phyloP scores from a whole-genome alignment of 129 eudicot genomes.

The Pulicaria dysenterica region DNA sequence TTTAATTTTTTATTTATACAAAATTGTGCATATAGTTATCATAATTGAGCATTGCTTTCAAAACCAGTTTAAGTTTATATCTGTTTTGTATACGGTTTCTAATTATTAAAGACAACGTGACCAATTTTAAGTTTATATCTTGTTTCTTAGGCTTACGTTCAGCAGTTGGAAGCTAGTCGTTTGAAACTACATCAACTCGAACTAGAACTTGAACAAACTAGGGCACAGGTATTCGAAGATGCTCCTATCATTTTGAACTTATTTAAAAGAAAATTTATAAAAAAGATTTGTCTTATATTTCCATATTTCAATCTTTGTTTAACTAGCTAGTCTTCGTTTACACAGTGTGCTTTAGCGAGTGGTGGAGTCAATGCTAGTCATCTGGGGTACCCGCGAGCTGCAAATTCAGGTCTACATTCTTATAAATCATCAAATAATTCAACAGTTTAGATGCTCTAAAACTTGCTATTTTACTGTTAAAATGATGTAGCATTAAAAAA shows the following conservation, averaged over 20 bases:
- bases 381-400: slow-evolving; percentile 50
- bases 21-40: slow-evolving; percentile 11
- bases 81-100: background rate
- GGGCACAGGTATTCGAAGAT: slow-evolving; percentile 64
- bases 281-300: background rate
- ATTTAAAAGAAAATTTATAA: no score
- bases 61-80: background rate
- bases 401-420: slow-evolving; percentile 62
- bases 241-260: background rate
- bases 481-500: background rate
- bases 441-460: background rate
- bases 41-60: background rate
- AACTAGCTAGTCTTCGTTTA: slow-evolving; percentile 7
- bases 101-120: slow-evolving; percentile 9
- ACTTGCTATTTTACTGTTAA: background rate
- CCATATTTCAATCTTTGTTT: background rate
- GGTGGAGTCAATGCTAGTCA: slow-evolving; percentile 69
- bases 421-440: slow-evolving; percentile 6
- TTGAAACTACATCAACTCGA: slow-evolving; percentile 72
- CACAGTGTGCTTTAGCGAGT: slow-evolving; percentile 66
- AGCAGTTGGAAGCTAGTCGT: slow-evolving; percentile 88
- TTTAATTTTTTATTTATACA: background rate
- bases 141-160: slow-evolving; percentile 83
- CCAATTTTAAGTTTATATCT: background rate
- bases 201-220: slow-evolving; percentile 84